These are phyloP conservation scores for Emericellopsis terricola DNA, from an alignment of 495 filamentous ascomycete species.

Conservation along the genomic window DNA sequence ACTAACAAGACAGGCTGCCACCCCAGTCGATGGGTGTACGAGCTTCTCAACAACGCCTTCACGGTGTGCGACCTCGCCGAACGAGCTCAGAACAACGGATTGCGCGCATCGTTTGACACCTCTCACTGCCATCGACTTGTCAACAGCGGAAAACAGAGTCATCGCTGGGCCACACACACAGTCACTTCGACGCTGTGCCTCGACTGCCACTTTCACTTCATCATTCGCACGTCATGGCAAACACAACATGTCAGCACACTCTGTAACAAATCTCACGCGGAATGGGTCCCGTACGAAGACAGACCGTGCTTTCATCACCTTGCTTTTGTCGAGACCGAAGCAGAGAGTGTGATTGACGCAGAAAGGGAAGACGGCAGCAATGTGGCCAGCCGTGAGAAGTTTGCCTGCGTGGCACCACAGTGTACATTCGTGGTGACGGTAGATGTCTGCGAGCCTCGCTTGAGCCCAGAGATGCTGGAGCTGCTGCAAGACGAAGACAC, in stretches of 20 bases:
- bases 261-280: constrained; percentile 4
- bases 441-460: constrained; percentile 31
- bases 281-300: not conserved
- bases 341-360: not conserved
- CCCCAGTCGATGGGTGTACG: constrained; percentile 3
- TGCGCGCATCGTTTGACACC: constrained; percentile 4
- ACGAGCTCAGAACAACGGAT: not conserved
- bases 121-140: constrained; percentile 5
- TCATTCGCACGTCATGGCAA: constrained; percentile 5
- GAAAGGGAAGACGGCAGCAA: constrained; percentile 12
- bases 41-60: constrained; percentile 2
- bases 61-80: not conserved
- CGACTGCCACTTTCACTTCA: constrained; percentile 16
- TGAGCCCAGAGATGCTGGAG: constrained; percentile 27
- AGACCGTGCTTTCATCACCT: constrained; percentile 10
- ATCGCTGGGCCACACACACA: not conserved
- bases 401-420: constrained; percentile 38
- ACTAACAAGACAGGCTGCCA: constrained; percentile 2
- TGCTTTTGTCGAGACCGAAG: constrained; percentile 2
- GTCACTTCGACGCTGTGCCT: constrained; percentile 12
- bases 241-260: not conserved
- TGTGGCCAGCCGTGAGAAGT: constrained; percentile 13
- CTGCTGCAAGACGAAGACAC: constrained; percentile 37
- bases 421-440: constrained; percentile 39
- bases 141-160: constrained; percentile 2